phyloP scores from a whole-genome alignment of 2,329 filamentous ascomycete genomes.

The Hansfordia pulvinata region DNA sequence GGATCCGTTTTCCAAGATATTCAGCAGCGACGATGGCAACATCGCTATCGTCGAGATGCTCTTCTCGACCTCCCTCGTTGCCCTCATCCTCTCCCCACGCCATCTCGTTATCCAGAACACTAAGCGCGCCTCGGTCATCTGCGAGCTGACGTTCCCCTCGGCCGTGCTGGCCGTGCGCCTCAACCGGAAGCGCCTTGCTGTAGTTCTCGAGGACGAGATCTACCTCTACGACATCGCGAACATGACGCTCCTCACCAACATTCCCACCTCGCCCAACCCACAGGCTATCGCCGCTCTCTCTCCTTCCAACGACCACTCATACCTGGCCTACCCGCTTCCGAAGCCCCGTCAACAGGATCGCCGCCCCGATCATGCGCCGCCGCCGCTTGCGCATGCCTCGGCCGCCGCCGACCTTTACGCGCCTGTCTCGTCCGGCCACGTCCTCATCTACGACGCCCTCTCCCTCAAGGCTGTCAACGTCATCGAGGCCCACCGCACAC shows the following conservation, averaged over 20 bases:
- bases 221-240: slow-evolving; percentile 99
- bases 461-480: slow-evolving; percentile 90
- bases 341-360: slow-evolving; percentile 43
- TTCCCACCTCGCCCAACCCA: slow-evolving; percentile 87
- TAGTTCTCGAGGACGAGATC: slow-evolving; percentile 89
- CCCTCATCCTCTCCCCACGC: slow-evolving; percentile 80
- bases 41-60: slow-evolving; percentile 97
- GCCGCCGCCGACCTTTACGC: slow-evolving; percentile 65
- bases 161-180: slow-evolving; percentile 86
- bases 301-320: slow-evolving; percentile 90
- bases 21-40: slow-evolving; percentile 87
- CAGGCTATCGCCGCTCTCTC: slow-evolving; percentile 85
- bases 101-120: slow-evolving; percentile 95
- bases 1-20: slow-evolving; percentile 89
- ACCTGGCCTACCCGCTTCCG: slow-evolving; percentile 84
- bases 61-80: slow-evolving; percentile 93
- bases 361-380: slow-evolving; percentile 72
- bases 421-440: slow-evolving; percentile 76
- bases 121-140: slow-evolving; percentile 75
- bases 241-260: slow-evolving; percentile 88
- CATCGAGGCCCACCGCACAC: slow-evolving; percentile 86
- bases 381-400: too few relatives aligned
- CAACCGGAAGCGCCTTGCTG: slow-evolving; percentile 86
- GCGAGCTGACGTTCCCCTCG: slow-evolving; percentile 97
- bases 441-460: slow-evolving; percentile 82